A percentile compares a stretch with the other conserved stretches of the same genome.
Conservation (phyloP, 163 green algal genomes). For the Scenedesmus sp. region DNA sequence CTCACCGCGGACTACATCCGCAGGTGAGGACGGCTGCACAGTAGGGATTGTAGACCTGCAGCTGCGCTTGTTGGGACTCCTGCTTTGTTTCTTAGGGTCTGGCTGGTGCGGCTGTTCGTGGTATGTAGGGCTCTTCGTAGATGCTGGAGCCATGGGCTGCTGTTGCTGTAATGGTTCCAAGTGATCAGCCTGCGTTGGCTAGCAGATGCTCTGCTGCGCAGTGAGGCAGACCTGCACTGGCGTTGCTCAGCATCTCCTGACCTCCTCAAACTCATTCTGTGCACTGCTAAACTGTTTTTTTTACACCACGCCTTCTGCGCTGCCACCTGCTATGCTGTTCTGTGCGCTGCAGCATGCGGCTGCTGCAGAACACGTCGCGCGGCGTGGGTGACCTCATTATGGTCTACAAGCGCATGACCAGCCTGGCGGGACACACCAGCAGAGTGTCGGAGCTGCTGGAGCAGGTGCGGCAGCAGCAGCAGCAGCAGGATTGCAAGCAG, state of each 20-base stretch:
- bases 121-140: no score
- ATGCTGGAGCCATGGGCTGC: no score
- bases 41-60: not conserved
- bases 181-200: no score
- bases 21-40: not conserved
- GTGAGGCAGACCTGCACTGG: not conserved
- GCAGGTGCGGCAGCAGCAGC: constrained; percentile 62
- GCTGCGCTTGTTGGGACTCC: not conserved
- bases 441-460: constrained; percentile 95
- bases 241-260: not conserved
- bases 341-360: constrained; percentile 78
- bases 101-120: not conserved
- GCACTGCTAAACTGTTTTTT: not conserved
- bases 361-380: constrained; percentile 89
- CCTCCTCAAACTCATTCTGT: not conserved
- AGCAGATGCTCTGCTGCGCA: no score
- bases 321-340: not conserved
- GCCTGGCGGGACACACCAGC: constrained; percentile 88
- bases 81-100: not conserved
- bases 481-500: not conserved
- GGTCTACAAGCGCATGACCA: constrained; percentile 95
- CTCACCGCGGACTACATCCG: constrained; percentile 93
- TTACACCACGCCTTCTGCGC: not conserved
- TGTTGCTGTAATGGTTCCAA: no score
- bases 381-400: constrained; percentile 94